phyloP scores from a whole-genome alignment of 148 eudicot species.

The Camellia japonica region DNA sequence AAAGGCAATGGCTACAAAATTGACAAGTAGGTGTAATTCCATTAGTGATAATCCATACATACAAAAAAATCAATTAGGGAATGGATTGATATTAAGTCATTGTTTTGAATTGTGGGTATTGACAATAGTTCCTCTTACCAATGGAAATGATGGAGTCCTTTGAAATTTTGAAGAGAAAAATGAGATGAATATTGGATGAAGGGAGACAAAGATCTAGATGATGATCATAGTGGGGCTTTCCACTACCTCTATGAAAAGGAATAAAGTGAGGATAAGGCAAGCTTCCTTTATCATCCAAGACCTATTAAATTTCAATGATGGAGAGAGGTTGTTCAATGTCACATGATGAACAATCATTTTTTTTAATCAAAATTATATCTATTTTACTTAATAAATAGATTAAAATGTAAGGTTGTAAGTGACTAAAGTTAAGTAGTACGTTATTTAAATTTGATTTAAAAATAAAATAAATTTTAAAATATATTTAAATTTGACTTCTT shows the following conservation, averaged over 20 bases:
- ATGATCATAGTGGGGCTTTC: conserved; percentile 7
- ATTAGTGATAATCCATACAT: neutral
- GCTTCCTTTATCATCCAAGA: neutral
- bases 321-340: too few species aligned
- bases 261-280: neutral
- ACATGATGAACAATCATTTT: too few species aligned
- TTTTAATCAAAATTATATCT: too few species aligned
- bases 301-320: neutral
- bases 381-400: too few species aligned
- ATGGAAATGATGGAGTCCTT: conserved; percentile 7
- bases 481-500: too few species aligned
- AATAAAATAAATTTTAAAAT: too few species aligned
- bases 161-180: conserved; percentile 2
- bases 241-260: neutral
- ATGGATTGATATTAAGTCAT: neutral
- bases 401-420: too few species aligned
- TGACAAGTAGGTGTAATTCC: neutral
- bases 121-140: neutral
- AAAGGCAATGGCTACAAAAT: neutral
- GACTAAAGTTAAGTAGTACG: too few species aligned
- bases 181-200: neutral
- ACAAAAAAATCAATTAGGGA: neutral
- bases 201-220: conserved; percentile 3
- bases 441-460: too few species aligned
- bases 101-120: neutral